Evolutionary conservation across 2,329 filamentous ascomycete genomes (phyloP).

Genomic region (Trichoderma koningiopsis): DNA sequence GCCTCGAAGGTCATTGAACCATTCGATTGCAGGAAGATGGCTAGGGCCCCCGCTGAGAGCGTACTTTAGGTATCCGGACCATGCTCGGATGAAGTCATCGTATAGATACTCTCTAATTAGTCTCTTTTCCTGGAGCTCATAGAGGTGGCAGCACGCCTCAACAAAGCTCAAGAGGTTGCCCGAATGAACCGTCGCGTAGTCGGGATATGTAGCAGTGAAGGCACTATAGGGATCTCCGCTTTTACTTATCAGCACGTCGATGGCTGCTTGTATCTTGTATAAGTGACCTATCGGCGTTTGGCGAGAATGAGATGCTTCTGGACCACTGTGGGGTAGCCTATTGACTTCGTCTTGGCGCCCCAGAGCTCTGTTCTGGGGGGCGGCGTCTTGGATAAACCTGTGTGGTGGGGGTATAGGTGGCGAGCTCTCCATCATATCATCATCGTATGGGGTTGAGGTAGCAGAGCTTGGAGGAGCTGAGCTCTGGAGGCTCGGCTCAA

Average conservation of each 20-base stretch:
- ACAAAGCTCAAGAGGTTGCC: conserved; percentile 48
- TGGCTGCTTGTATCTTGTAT: conserved; percentile 29
- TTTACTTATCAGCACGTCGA: conserved; percentile 3
- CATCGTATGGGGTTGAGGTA: conserved; percentile 33
- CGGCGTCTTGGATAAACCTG: neutral
- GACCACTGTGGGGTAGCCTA: neutral
- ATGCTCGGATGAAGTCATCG: conserved; percentile 56
- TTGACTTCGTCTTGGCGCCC: neutral
- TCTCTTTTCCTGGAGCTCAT: conserved; percentile 40
- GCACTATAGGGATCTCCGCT: conserved; percentile 38
- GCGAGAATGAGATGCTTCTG: neutral
- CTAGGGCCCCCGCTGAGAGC: conserved; percentile 34
- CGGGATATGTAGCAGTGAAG: conserved; percentile 49
- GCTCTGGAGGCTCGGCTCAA: conserved; percentile 33
- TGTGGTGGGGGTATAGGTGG: neutral
- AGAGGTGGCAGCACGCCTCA: conserved; percentile 47
- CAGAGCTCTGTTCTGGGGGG: neutral
- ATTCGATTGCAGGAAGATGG: conserved; percentile 45
- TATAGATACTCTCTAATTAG: conserved; percentile 48
- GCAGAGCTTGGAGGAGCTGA: conserved; percentile 37
- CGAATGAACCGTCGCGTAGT: conserved; percentile 44
- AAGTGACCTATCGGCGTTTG: conserved; percentile 8
- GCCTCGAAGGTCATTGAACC: conserved; percentile 41
- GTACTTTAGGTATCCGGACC: conserved; percentile 49
- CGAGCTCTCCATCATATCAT: neutral